phyloP scores from a whole-genome alignment of 352 stramenopile genomes.

The Pythium utonaiense region DNA sequence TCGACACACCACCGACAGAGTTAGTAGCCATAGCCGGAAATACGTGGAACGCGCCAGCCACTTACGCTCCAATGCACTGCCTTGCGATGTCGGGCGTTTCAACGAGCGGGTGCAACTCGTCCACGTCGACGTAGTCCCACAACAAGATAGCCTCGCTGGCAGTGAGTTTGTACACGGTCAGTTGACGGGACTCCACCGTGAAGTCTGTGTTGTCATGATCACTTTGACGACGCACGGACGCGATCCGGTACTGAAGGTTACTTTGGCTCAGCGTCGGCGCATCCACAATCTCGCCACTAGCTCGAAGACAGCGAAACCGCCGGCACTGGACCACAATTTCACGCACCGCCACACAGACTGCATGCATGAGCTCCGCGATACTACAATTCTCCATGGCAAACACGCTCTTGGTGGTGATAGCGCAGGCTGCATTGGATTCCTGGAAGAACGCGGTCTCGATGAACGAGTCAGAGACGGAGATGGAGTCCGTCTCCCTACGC shows the following conservation, averaged over 20 bases:
- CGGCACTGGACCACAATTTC: constrained; percentile 28
- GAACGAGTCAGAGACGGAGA: constrained; percentile 3
- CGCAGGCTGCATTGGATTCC: not conserved
- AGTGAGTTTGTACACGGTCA: constrained; percentile 23
- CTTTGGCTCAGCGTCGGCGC: not conserved
- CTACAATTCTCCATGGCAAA: constrained; percentile 33
- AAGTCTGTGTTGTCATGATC: not conserved
- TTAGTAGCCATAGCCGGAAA: not conserved
- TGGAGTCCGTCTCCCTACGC: constrained; percentile 5
- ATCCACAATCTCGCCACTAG: constrained; percentile 17
- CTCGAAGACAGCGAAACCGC: constrained; percentile 24
- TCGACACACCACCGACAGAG: not conserved
- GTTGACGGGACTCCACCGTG: constrained; percentile 25
- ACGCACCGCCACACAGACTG: constrained; percentile 26
- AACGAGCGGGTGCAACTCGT: constrained; percentile 26
- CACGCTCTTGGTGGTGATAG: constrained; percentile 33
- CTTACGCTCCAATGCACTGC: constrained; percentile 13
- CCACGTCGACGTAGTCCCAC: constrained; percentile 32
- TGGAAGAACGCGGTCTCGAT: constrained; percentile 4
- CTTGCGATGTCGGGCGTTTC: constrained; percentile 16
- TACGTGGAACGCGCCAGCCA: not conserved
- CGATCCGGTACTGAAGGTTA: constrained; percentile 13
- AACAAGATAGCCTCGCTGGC: constrained; percentile 20
- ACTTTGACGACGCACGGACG: not conserved
- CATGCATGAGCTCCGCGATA: constrained; percentile 21